Conservation (phyloP, 140 eudicot genomes). For the Oenanthe javanica region DNA sequence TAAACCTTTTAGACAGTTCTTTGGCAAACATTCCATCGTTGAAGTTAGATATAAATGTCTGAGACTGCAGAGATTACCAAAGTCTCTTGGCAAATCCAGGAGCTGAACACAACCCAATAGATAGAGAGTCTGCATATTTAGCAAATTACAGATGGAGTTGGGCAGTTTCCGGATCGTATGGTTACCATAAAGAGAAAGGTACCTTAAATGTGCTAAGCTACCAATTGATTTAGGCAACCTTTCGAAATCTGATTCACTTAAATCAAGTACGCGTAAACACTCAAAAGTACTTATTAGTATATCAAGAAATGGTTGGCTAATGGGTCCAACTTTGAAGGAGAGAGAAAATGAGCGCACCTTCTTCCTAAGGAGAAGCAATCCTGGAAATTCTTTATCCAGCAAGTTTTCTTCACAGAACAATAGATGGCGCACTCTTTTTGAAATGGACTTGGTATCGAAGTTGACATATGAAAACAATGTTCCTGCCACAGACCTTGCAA, state of each 20-base stretch:
- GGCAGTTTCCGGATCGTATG: neutral
- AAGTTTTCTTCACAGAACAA: conserved; percentile 1
- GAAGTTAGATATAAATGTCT: conserved; percentile 3
- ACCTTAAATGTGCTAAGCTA: conserved; percentile 3
- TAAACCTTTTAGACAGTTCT: neutral
- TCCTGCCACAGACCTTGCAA: conserved; percentile 11
- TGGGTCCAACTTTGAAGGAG: conserved; percentile 5
- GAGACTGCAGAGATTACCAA: conserved; percentile 6
- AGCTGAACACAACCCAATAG: conserved; percentile 4
- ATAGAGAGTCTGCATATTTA: conserved; percentile 3
- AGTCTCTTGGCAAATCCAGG: conserved; percentile 8
- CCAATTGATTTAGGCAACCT: conserved; percentile 6
- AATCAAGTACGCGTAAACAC: conserved; percentile 5
- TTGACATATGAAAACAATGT: conserved; percentile 3
- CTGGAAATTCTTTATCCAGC: conserved; percentile 4
- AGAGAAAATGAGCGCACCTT: conserved; percentile 9
- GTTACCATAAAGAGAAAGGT: conserved; percentile 2
- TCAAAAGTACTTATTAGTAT: neutral
- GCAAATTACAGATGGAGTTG: conserved; percentile 4
- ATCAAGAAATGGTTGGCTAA: neutral
- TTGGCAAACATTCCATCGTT: neutral
- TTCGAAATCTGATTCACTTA: conserved; percentile 2
- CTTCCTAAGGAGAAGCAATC: neutral
- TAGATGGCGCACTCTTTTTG: conserved; percentile 3
- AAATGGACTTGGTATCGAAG: neutral